Base-by-base conservation (phyloP, 164 flowering plant genomes). In the Cinnamomum micranthum region DNA sequence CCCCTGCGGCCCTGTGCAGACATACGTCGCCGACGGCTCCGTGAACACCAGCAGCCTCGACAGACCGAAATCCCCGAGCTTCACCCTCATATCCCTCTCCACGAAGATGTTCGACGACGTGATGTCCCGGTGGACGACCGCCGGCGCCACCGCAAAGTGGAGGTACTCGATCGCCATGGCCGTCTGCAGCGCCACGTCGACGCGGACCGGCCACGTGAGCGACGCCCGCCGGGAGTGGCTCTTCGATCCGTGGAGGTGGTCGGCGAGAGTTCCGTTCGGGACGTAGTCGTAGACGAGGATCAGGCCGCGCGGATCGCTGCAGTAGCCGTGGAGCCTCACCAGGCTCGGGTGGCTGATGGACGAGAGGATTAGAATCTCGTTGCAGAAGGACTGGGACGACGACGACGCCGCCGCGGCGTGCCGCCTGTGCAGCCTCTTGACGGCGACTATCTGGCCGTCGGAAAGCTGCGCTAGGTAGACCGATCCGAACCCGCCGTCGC, bases 1-100 rank as follows among this genome's bases (percentile, higher is more conserved):
- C 19, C 98, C 98, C 72, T 95, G 98, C n/a, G 98, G 98, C 11
- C 98, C 98, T 3, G 98, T 95, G 84, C 94, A 92, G 4, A 92
- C 90, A 50, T 84, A 76, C 7, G 75, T 31, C n/a, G 71, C 50
- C 23, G 88, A 65, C 35, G 84, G 70, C 10, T 83, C 89, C 0
- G 88, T 68, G 68, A 81, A 81, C 2, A 80, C 77, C 35, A 94
- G 68, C 2, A 94, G 84, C 82, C 98, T 79, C 0, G 97, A 91
- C 6, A 95, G 82, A 75, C 99, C 99, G 72, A 95, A 95, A 73
- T 95, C 99, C 0, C 98, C 98, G 0, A 95, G 85, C 68, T 87
- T 91, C 74, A 90, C 83, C 59, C 85, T 83, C 96, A 95, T 89
- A 70, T 91, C 97, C 69, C 76, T 83, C 65, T 93, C 97, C 0